phyloP scores from a whole-genome alignment of 2,329 filamentous ascomycete species.

The Zasmidium citrigriseum region DNA sequence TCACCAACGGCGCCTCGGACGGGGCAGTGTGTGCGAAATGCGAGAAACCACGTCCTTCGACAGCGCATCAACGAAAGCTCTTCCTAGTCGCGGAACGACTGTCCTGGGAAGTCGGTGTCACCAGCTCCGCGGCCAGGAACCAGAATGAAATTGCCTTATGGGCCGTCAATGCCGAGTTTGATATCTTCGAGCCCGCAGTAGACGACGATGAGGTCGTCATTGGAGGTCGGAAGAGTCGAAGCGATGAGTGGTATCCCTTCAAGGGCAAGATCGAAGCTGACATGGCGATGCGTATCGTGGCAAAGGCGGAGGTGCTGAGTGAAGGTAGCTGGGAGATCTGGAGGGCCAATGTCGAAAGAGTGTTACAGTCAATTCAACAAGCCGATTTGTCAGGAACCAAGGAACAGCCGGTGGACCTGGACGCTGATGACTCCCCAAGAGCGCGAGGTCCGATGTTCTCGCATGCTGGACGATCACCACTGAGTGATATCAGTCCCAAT shows the following conservation, averaged over 20 bases:
- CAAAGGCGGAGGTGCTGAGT: constrained; percentile 18
- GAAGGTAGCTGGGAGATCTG: constrained; percentile 16
- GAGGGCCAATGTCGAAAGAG: constrained; percentile 5
- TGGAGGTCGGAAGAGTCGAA: constrained; percentile 15
- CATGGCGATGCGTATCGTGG: constrained; percentile 18
- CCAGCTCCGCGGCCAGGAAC: constrained; percentile 14
- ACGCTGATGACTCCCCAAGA: not conserved
- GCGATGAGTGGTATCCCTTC: constrained; percentile 21
- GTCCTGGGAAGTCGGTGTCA: constrained; percentile 14
- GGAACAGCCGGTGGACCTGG: not conserved
- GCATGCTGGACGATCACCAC: not conserved
- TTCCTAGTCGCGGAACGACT: constrained; percentile 25
- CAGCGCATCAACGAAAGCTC: constrained; percentile 22
- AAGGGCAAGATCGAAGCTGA: constrained; percentile 15
- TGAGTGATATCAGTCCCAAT: constrained; percentile 10
- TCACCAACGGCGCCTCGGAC: constrained; percentile 15
- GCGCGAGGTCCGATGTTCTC: not conserved
- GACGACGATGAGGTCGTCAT: constrained; percentile 19
- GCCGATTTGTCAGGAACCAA: not conserved
- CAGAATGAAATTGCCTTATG: constrained; percentile 23
- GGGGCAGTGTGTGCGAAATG: constrained; percentile 19
- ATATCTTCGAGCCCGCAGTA: constrained; percentile 24
- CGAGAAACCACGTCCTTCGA: constrained; percentile 13
- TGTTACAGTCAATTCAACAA: not conserved
- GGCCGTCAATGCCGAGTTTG: constrained; percentile 23